These are phyloP conservation scores for Penicillium paxilli DNA, from an alignment of 495 filamentous ascomycete species.

Conservation along the genomic window DNA sequence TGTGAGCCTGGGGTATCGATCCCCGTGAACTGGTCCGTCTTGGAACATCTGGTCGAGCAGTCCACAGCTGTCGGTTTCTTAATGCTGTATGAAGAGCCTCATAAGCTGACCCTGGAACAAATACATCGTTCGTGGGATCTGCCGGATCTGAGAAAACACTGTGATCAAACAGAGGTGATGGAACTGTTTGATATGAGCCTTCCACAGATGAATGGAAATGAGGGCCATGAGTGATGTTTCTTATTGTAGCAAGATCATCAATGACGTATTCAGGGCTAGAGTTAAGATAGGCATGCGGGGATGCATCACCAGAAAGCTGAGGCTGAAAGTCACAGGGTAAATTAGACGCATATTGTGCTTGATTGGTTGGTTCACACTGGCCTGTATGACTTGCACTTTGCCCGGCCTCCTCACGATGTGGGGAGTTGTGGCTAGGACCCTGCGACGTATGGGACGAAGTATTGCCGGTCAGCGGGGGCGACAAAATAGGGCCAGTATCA, in stretches of 20 bases:
- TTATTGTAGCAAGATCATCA: conserved; percentile 23
- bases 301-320: conserved; percentile 6
- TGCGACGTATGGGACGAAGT: conserved; percentile 7
- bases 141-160: conserved; percentile 27
- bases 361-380: not conserved
- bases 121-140: conserved; percentile 30
- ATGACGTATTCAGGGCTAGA: conserved; percentile 31
- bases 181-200: conserved; percentile 20
- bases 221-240: conserved; percentile 7
- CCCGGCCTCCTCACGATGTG: not conserved
- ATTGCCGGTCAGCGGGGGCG: conserved; percentile 17
- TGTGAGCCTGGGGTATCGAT: conserved; percentile 4
- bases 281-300: conserved; percentile 24
- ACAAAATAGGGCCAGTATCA: conserved; percentile 2
- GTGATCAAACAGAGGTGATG: conserved; percentile 26
- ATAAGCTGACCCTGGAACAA: conserved; percentile 35
- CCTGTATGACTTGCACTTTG: not conserved
- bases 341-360: not conserved
- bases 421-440: not conserved
- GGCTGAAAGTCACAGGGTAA: conserved; percentile 4
- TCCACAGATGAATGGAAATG: conserved; percentile 7
- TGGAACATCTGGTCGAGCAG: conserved; percentile 28
- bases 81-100: conserved; percentile 35
- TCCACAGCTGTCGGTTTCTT: conserved; percentile 36
- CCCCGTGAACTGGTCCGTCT: conserved; percentile 23